A percentile compares a stretch with the other conserved stretches of the same genome.
Evolutionary conservation across 2,329 filamentous ascomycete genomes (phyloP).

Genomic region (Ophiostoma perfectum): DNA sequence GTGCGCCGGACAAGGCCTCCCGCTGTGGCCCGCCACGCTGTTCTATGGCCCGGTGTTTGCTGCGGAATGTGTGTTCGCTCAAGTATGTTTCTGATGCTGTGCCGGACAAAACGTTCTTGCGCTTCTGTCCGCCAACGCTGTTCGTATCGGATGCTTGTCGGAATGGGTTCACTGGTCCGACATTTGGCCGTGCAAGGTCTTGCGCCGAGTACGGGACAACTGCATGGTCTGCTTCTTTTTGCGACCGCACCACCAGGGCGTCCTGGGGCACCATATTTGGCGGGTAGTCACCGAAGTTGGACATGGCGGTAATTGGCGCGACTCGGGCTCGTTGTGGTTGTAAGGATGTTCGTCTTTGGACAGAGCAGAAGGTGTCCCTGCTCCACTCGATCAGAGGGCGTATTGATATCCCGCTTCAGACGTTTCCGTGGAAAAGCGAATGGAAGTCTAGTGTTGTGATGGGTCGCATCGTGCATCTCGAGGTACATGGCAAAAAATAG

Average conservation of each 20-base stretch:
- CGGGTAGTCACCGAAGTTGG: slow-evolving; percentile 58
- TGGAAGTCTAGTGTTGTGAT: not conserved
- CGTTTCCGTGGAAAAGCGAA: no score
- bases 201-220: slow-evolving; percentile 65
- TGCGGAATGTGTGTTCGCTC: slow-evolving; percentile 84
- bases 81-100: slow-evolving; percentile 82
- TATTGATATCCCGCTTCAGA: no score
- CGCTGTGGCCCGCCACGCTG: slow-evolving; percentile 54
- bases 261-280: slow-evolving; percentile 62
- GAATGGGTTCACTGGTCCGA: slow-evolving; percentile 72
- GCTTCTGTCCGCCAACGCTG: slow-evolving; percentile 48
- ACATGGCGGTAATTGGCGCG: slow-evolving; percentile 39
- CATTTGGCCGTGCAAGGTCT: slow-evolving; percentile 58
- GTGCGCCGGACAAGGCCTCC: slow-evolving; percentile 48
- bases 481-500: not conserved
- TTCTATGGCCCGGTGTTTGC: slow-evolving; percentile 79
- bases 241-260: slow-evolving; percentile 55
- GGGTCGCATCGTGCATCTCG: not conserved
- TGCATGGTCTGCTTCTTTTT: slow-evolving; percentile 52
- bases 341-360: not conserved
- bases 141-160: slow-evolving; percentile 40
- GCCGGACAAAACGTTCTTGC: slow-evolving; percentile 79
- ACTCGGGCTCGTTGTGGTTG: not conserved
- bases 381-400: no score
- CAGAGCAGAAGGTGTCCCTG: not conserved